A percentile compares a stretch with the other conserved stretches of the same genome.
These are phyloP conservation scores for Clohesyomyces aquaticus DNA, from an alignment of 495 filamentous ascomycete species.

Conservation along the genomic window DNA sequence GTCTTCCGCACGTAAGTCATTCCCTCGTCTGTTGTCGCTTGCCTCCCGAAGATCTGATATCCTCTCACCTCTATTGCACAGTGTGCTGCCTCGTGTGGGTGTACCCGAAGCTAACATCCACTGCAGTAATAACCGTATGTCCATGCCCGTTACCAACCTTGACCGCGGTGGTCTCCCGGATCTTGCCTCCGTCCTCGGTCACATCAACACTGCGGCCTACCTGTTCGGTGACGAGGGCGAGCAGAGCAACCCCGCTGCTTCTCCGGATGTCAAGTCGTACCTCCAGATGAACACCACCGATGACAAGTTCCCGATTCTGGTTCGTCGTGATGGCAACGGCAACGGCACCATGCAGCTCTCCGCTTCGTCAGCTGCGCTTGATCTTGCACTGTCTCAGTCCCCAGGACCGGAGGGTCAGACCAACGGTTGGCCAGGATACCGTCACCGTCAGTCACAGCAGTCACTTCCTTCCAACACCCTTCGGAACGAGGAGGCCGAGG, in stretches of 20 bases:
- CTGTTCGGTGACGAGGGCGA: constrained; percentile 81
- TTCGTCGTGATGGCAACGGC: constrained; percentile 70
- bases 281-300: constrained; percentile 74
- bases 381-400: constrained; percentile 73
- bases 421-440: constrained; percentile 62
- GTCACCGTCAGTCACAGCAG: constrained; percentile 78
- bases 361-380: constrained; percentile 77
- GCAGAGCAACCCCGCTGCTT: constrained; percentile 55
- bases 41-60: too few species aligned
- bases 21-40: too few species aligned
- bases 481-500: constrained; percentile 38
- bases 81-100: too few species aligned
- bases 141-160: constrained; percentile 75
- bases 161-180: constrained; percentile 56
- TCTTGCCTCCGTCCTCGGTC: constrained; percentile 60
- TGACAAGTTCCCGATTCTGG: constrained; percentile 81
- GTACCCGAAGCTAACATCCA: background rate
- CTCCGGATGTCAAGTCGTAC: constrained; percentile 67
- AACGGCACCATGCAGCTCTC: constrained; percentile 73
- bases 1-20: constrained; percentile 68
- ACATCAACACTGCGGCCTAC: constrained; percentile 79
- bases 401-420: constrained; percentile 60
- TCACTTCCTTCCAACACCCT: constrained; percentile 71
- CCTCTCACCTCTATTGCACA: too few species aligned
- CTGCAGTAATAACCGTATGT: constrained; percentile 77